phyloP scores from a whole-genome alignment of 768 basidiomycete species.

The Suillus plorans region DNA sequence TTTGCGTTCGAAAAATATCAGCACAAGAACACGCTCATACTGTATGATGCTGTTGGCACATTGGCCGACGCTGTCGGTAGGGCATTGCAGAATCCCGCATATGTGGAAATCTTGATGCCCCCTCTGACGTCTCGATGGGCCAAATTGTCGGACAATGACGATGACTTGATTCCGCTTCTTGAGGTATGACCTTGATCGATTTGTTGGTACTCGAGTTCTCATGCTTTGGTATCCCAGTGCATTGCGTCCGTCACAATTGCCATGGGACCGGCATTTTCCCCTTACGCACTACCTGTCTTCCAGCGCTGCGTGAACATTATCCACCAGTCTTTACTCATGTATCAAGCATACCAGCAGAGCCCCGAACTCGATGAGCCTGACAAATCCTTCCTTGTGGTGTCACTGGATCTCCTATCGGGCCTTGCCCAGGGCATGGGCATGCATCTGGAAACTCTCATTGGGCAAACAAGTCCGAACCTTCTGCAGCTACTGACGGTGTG shows the following conservation, averaged over 20 bases:
- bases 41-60: constrained; percentile 99
- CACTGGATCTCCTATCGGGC: constrained; percentile 94
- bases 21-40: constrained; percentile 97
- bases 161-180: constrained; percentile 89
- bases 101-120: constrained; percentile 96
- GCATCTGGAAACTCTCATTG: constrained; percentile 72
- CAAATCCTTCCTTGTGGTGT: constrained; percentile 95
- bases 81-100: constrained; percentile 80
- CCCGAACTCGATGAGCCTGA: constrained; percentile 94
- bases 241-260: constrained; percentile 97
- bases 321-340: constrained; percentile 77
- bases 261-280: constrained; percentile 84
- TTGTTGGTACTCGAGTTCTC: background rate
- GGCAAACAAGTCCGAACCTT: constrained; percentile 69
- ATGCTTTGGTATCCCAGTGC: constrained; percentile 55
- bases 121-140: constrained; percentile 88
- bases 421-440: constrained; percentile 91
- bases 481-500: constrained; percentile 83
- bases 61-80: constrained; percentile 94
- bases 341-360: constrained; percentile 85
- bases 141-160: constrained; percentile 87
- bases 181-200: constrained; percentile 63
- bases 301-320: constrained; percentile 88
- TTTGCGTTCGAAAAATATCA: constrained; percentile 98
- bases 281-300: constrained; percentile 89